Base-by-base conservation (phyloP, 2,329 filamentous ascomycete genomes). In the Dendryphion nanum region DNA sequence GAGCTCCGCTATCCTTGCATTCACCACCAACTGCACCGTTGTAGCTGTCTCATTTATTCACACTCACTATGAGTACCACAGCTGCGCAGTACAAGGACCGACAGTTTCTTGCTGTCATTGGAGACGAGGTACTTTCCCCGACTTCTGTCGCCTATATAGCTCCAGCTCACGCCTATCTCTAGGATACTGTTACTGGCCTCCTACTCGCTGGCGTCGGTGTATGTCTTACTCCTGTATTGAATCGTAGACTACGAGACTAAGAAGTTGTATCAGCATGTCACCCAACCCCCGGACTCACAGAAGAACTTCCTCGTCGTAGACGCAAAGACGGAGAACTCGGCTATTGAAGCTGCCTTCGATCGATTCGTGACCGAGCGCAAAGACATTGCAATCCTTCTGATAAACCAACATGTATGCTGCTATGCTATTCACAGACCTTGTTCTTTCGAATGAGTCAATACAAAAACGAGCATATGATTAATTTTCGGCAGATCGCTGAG, bases 251-350 rank as follows among this genome's bases (percentile, higher is more conserved):
- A 10, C 13, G 6, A 31, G n/a, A 38, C 35, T 52, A 26, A 53
- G 19, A 23, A 14, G 2, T 6, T 31, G n/a, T 3, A 29, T 37
- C 49, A 96, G 90, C 91, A 97, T 67, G 90, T 97, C 47, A 95
- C 89, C 13, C 78, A 85, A 37, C 85, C 88, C 5, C 88, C 91
- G 30, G 89, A 95, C 63, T 80, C 86, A 26, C 86, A 96, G 65
- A 95, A 95, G 76, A 98, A 98, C 77, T 98, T 96, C 73, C 82
- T 98, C 7, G 89, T 98, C 40, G 93, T 98, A 45, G 91, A 98
- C 68, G 74, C 70, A 64, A 97, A 97, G 77, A 98, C 91, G 24
- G 89, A 96, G 51, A 93, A 79, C 37, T 74, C 86, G 3, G 76
- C 86, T 40, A 96, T 98, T 61, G 93, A 97, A 69, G 79, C 83